phyloP scores from a whole-genome alignment of 371 early-diverging fungal species.

The Sporodiniella umbellata region DNA sequence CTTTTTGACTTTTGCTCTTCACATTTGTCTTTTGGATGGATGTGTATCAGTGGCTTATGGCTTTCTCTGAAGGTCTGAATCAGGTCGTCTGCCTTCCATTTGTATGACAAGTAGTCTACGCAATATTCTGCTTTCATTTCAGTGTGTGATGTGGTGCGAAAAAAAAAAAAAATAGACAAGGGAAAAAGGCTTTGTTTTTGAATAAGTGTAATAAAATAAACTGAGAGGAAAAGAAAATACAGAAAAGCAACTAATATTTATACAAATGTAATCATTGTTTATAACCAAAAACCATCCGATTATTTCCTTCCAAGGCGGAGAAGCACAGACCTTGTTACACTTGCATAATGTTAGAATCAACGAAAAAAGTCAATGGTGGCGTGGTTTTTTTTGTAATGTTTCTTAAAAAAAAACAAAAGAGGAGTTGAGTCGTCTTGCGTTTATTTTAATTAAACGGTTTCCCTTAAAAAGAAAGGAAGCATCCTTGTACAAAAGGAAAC shows the following conservation, averaged over 20 bases:
- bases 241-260: not conserved
- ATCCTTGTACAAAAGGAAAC: too few relatives aligned
- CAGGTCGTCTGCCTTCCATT: slow-evolving; percentile 35
- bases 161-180: not conserved
- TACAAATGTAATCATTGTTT: too few relatives aligned
- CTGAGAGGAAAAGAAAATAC: not conserved
- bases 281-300: slow-evolving; percentile 8
- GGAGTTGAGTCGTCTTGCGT: too few relatives aligned
- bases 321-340: slow-evolving; percentile 27
- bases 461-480: too few relatives aligned
- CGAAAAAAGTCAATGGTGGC: not conserved
- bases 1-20: slow-evolving; percentile 21
- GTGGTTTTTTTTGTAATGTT: not conserved
- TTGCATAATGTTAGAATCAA: not conserved
- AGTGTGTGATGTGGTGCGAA: not conserved
- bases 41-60: slow-evolving; percentile 17
- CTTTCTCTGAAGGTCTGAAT: slow-evolving; percentile 30
- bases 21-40: slow-evolving; percentile 7
- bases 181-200: too few relatives aligned
- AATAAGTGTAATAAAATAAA: too few relatives aligned
- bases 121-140: slow-evolving; percentile 39
- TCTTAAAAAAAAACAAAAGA: not conserved
- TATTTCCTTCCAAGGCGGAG: slow-evolving; percentile 11
- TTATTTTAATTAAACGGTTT: too few relatives aligned
- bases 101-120: slow-evolving; percentile 46